These are phyloP conservation scores for Pharnaceum exiguum DNA, from an alignment of 148 eudicot genomes.

Conservation along the genomic window DNA sequence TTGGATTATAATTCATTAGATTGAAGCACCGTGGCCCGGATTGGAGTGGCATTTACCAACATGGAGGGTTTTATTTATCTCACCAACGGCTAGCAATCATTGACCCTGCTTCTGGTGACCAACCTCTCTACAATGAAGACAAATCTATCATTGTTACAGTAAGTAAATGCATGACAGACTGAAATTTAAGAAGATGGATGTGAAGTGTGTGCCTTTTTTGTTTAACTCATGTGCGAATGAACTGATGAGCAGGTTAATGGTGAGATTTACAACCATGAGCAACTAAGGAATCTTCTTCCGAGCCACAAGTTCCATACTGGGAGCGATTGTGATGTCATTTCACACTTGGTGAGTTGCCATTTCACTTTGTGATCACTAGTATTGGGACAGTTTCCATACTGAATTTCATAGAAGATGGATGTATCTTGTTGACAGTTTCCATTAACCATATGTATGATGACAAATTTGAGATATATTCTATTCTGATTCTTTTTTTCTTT, in stretches of 20 bases:
- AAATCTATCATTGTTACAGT: slow-evolving; percentile 67
- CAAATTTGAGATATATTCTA: background rate
- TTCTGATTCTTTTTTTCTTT: background rate
- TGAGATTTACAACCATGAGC: slow-evolving; percentile 84
- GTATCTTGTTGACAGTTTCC: background rate
- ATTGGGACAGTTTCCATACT: too few species aligned
- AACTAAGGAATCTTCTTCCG: slow-evolving; percentile 47
- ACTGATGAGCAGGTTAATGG: slow-evolving; percentile 58
- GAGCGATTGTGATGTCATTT: slow-evolving; percentile 93
- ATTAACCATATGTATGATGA: background rate
- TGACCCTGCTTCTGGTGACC: slow-evolving; percentile 95
- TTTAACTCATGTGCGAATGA: background rate
- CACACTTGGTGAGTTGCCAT: slow-evolving; percentile 59
- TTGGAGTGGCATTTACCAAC: slow-evolving; percentile 85
- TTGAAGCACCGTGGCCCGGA: slow-evolving; percentile 93
- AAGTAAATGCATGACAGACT: background rate
- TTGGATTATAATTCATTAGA: too few species aligned
- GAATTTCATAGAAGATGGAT: too few species aligned
- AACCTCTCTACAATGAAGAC: slow-evolving; percentile 73
- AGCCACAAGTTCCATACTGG: slow-evolving; percentile 72
- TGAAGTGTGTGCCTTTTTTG: background rate
- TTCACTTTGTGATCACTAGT: background rate
- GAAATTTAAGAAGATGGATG: background rate
- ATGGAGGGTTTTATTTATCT: slow-evolving; percentile 58
- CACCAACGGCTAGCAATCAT: slow-evolving; percentile 86